Percentiles rank a stretch among this genome's conserved stretches.
phyloP scores from a whole-genome alignment of 192 early-diverging fungal species.

The Dissophora ornata region DNA sequence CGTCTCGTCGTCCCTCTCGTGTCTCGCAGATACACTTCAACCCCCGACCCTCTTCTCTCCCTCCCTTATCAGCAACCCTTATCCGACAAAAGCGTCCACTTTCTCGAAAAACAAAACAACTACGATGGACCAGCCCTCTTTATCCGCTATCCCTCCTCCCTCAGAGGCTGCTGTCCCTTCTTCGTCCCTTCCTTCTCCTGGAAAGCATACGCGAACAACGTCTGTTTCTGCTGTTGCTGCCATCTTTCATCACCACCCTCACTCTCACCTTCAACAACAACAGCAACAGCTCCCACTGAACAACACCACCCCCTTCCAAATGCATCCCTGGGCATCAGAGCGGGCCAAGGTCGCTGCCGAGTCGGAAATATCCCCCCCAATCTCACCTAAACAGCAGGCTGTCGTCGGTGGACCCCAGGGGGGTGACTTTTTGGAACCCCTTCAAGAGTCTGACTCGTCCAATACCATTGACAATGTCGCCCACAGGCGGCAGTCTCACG shows the following conservation, averaged over 20 bases:
- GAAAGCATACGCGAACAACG: constrained; percentile 9
- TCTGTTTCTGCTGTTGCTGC: constrained; percentile 30
- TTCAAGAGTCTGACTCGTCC: constrained; percentile 22
- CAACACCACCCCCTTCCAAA: constrained; percentile 16
- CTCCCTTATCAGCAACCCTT: constrained; percentile 4
- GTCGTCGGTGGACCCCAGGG: constrained; percentile 4
- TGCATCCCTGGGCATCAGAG: constrained; percentile 43
- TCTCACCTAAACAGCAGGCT: constrained; percentile 48
- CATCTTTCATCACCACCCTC: constrained; percentile 18
- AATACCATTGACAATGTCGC: not conserved
- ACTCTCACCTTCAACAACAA: constrained; percentile 14
- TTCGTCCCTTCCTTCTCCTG: no score
- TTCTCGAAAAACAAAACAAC: no score
- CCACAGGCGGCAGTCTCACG: not conserved
- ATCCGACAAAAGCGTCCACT: no score
- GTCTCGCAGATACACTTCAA: no score
- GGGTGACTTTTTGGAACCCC: constrained; percentile 34
- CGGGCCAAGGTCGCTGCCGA: constrained; percentile 47
- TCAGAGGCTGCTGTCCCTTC: no score
- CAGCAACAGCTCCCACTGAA: not conserved
- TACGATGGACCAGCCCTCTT: not conserved
- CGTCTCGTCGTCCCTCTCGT: no score
- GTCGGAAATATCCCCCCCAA: constrained; percentile 41
- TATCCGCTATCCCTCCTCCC: not conserved
- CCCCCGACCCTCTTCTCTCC: not conserved